Base-by-base conservation (phyloP, 257 asterid species). In the Leptodermis oblonga region DNA sequence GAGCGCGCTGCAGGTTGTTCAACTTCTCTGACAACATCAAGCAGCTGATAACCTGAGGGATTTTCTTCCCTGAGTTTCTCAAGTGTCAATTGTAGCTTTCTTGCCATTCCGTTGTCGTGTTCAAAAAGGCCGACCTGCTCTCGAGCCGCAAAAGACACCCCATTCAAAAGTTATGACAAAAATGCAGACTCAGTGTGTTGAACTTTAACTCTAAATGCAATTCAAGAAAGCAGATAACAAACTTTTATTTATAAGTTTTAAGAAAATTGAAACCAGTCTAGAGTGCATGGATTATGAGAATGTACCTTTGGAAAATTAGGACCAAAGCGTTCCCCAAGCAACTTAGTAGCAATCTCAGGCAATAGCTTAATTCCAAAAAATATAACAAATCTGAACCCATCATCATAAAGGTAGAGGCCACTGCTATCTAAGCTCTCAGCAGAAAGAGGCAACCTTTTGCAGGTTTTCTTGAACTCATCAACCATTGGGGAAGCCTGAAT, bases 11-110 rank as follows among this genome's bases (percentile, higher is more conserved):
- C 84, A 1, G 94, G 94, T 70, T 85, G 92, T 75, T 92, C 96
- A 26, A 89, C 96, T 86, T 92, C 96, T 84, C 92, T 87, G 83
- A 89, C 91, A 42, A 86, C 81, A 79, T 85, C 87, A 76, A 84
- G 81, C 42, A 82, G 75, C 82, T 86, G 92, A 79, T 64, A 85
- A 79, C 88, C 86, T 15, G 96, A 84, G 3, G 74, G 86, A 65
- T 84, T 90, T 10, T 85, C 82, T 78, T 80, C 87, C 77, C 90
- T 79, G 64, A 51, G 77, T 76, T 69, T 86, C 66, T 79, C 74
- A 23, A 89, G 87, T 68, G 82, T 78, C 71, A 77, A 70, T 83
- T 76, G 79, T 23, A 92, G 80, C 82, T 81, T 86, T 74, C 85
- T 88, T 52, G 97, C 79, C 81, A 81, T 82, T 64, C 74, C 81